Conservation (phyloP, 768 basidiomycete species). For the Tylopilus sp. region DNA sequence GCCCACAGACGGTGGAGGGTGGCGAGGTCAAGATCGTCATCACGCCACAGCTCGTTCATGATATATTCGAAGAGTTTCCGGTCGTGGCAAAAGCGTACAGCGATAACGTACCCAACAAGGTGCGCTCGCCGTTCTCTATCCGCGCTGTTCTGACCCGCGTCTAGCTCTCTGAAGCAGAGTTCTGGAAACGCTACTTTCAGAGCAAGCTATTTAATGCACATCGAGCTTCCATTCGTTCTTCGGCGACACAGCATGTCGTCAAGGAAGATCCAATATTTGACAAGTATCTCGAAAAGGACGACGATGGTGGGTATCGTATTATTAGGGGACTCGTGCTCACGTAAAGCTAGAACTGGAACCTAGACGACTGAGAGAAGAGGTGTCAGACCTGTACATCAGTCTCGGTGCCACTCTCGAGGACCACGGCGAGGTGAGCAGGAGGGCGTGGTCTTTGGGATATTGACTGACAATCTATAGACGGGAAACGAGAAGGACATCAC, state of each 20-base stretch:
- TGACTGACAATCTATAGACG: conserved; percentile 45
- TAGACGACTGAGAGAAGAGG: conserved; percentile 57
- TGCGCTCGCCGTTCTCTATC: conserved; percentile 22
- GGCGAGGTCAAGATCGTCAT: conserved; percentile 89
- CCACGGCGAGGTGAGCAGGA: conserved; percentile 68
- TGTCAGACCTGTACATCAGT: conserved; percentile 77
- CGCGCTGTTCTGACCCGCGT: conserved; percentile 2
- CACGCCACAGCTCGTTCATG: conserved; percentile 87
- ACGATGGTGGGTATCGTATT: conserved; percentile 64
- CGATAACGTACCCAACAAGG: conserved; percentile 89
- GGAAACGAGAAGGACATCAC: conserved; percentile 87
- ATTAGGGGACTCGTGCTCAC: not conserved
- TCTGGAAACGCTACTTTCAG: conserved; percentile 97
- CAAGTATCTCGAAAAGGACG: conserved; percentile 92
- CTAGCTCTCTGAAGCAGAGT: conserved; percentile 85
- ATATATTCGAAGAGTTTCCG: conserved; percentile 98
- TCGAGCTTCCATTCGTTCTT: conserved; percentile 86
- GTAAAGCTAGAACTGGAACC: conserved; percentile 67
- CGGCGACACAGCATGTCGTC: conserved; percentile 78
- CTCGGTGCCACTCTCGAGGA: conserved; percentile 88
- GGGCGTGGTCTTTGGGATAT: not conserved
- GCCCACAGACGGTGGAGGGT: conserved; percentile 76
- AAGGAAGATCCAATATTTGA: conserved; percentile 94
- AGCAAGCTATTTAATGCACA: conserved; percentile 95
- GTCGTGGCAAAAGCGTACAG: conserved; percentile 89